Percentiles rank a stretch among this genome's conserved stretches.
Conservation (phyloP, 2,329 filamentous ascomycete species). For the Xylaria digitata region DNA sequence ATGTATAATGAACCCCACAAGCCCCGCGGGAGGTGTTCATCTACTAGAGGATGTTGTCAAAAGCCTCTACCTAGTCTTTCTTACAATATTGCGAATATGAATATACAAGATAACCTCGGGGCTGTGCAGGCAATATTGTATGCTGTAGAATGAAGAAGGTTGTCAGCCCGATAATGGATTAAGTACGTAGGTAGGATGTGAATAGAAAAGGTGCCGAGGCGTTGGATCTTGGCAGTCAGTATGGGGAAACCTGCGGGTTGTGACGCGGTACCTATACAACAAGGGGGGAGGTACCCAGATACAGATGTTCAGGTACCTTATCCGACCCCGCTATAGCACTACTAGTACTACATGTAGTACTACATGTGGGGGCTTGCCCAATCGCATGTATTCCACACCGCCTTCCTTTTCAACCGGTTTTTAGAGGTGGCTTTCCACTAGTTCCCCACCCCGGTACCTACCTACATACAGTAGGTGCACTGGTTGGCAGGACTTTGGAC, state of each 20-base stretch:
- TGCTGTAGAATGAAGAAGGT: neutral
- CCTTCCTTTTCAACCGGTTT: slow-evolving; percentile 10
- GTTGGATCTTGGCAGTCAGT: slow-evolving; percentile 26
- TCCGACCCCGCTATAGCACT: too few relatives aligned
- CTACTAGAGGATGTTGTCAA: neutral
- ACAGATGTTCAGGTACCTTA: neutral
- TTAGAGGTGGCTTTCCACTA: neutral
- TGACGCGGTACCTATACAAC: neutral
- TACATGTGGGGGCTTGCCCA: slow-evolving; percentile 1
- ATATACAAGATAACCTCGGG: neutral
- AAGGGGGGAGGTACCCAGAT: neutral
- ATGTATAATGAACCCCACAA: slow-evolving; percentile 9
- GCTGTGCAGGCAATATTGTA: neutral
- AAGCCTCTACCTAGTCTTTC: neutral
- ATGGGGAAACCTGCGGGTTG: neutral
- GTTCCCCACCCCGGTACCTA: too few relatives aligned
- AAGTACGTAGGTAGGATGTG: slow-evolving; percentile 13
- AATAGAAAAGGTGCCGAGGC: slow-evolving; percentile 30
- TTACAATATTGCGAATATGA: neutral
- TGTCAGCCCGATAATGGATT: slow-evolving; percentile 2
- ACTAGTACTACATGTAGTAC: too few relatives aligned
- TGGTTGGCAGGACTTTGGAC: too few relatives aligned
- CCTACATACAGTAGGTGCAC: too few relatives aligned
- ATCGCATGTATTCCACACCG: slow-evolving; percentile 8
- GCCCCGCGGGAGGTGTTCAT: slow-evolving; percentile 20